Percentiles rank a stretch among this genome's conserved stretches.
Evolutionary conservation across 148 eudicot genomes (phyloP).

Genomic region (Chenopodium album): DNA sequence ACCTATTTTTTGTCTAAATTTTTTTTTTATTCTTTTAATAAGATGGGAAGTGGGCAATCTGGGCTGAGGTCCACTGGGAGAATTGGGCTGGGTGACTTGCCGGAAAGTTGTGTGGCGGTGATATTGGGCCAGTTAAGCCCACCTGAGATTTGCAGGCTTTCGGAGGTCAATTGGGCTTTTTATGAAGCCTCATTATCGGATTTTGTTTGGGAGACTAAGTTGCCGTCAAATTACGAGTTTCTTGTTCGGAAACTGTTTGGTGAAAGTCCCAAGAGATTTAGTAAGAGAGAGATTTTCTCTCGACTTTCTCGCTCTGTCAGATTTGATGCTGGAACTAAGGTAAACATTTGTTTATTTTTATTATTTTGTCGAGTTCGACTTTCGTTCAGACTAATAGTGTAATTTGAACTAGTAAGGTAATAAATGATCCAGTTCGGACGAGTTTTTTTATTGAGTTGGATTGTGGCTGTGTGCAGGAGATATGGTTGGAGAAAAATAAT

Average conservation of each 20-base stretch:
- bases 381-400: no score
- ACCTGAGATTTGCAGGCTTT: slow-evolving; percentile 50
- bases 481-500: slow-evolving; percentile 61
- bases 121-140: slow-evolving; percentile 47
- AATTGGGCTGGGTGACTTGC: slow-evolving; percentile 49
- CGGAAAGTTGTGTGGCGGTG: slow-evolving; percentile 63
- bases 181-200: slow-evolving; percentile 55
- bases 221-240: slow-evolving; percentile 47
- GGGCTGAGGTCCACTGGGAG: background rate
- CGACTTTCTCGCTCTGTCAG: slow-evolving; percentile 41
- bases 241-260: slow-evolving; percentile 40
- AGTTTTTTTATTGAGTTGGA: no score
- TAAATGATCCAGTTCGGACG: no score
- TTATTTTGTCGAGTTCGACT: no score
- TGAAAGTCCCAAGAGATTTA: slow-evolving; percentile 12
- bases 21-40: background rate
- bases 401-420: no score
- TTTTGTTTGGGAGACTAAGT: slow-evolving; percentile 54
- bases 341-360: background rate
- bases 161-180: slow-evolving; percentile 41
- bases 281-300: slow-evolving; percentile 50
- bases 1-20: no score
- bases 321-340: slow-evolving; percentile 60
- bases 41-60: slow-evolving; percentile 56
- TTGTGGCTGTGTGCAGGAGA: slow-evolving; percentile 40